Evolutionary conservation across 2,329 filamentous ascomycete genomes (phyloP), one percentile per base, ranked within the genome.

Genomic region (Penicillium sp.): DNA sequence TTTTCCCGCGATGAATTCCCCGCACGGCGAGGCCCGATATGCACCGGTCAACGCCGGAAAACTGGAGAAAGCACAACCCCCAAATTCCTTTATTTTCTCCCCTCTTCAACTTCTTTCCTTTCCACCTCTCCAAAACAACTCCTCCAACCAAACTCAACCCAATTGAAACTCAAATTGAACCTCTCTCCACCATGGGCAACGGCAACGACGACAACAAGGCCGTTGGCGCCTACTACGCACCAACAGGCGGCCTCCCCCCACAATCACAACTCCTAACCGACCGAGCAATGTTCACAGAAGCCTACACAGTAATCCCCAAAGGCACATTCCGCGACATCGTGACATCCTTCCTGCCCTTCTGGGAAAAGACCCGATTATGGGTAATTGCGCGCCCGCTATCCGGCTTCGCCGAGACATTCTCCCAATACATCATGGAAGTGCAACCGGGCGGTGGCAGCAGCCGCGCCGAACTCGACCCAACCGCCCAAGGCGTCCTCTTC

Each of bases 181-280:
- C 21, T 30, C 24, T 23, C 42, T 46, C 36, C 47, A 36, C 51
- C 34, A 61, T 57, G 54, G 54, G 34, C 55, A 67, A 62, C n/a
- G 64, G 69, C 33, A 51, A 47, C 54, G 66, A 61, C n/a, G 64
- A 69, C 36, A 58, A 73, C 59, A 76, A 75, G 68, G 36, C 36
- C 36, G 52, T 71, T 40, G 52, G 61, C 46, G 57, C 58, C 43
- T 63, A 63, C 37, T 63, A 62, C 46, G 59, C 61, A 29, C 61
- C 61, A 15, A 62, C 47, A n/a, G 61, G 61, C 15, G 61, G 61
- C 5, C 34, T 63, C 49, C 61, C 61, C 7, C 56, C 61, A 0
- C 61, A 63, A 42, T 56, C 56, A 6, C 59, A 63, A 48, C 50
- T 63, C 24, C 56, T 63, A 23, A 63, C 59, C 54, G 61, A 63